Conservation (phyloP, 2,329 filamentous ascomycete genomes). For the Xylaria sp. region DNA sequence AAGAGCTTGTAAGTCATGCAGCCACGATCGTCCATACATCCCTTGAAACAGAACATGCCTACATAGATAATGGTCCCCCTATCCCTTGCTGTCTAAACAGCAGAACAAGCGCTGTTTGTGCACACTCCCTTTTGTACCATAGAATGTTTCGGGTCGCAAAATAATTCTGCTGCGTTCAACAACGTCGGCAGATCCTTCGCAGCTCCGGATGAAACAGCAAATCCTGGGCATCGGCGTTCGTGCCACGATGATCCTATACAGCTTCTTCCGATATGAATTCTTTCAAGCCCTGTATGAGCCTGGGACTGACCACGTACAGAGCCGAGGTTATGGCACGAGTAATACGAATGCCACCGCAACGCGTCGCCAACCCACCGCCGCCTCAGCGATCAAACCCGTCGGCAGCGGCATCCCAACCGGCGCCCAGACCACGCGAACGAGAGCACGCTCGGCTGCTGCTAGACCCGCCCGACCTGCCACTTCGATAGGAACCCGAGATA, state of each 20-base stretch:
- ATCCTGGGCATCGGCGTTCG: background rate
- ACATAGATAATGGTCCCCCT: no score
- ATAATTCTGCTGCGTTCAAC: background rate
- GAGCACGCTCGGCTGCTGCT: slow-evolving; percentile 31
- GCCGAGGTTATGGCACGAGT: slow-evolving; percentile 8
- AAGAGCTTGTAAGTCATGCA: slow-evolving; percentile 25
- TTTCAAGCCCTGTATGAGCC: background rate
- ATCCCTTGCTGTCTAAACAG: background rate
- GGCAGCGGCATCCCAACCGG: slow-evolving; percentile 35
- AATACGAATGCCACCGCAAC: slow-evolving; percentile 12
- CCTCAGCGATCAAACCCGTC: slow-evolving; percentile 36
- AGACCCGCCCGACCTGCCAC: slow-evolving; percentile 29
- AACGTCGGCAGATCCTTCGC: background rate
- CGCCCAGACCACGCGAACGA: slow-evolving; percentile 26
- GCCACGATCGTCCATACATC: background rate
- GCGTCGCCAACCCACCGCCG: slow-evolving; percentile 30
- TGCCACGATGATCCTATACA: slow-evolving; percentile 4
- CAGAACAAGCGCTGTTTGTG: no score
- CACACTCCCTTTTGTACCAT: background rate
- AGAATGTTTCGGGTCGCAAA: background rate
- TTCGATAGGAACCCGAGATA: slow-evolving; percentile 29
- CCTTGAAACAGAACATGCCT: no score
- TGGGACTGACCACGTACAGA: slow-evolving; percentile 20
- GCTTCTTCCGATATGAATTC: slow-evolving; percentile 1
- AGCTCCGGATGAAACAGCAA: background rate